Conservation (phyloP, 371 early-diverging fungal species). For the Saksenaea vasiformis region DNA sequence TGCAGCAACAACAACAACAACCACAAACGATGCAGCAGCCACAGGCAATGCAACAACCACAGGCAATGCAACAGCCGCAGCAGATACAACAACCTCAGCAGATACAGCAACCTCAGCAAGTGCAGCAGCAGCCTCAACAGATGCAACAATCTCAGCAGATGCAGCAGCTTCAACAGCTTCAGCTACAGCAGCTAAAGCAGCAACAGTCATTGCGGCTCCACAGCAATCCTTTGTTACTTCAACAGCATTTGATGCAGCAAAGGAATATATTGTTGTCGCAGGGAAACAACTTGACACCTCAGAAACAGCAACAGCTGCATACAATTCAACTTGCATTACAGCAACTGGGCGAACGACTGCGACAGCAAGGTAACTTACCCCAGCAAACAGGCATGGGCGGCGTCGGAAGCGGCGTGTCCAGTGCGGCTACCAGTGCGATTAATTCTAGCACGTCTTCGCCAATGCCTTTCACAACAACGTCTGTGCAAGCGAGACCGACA, state of each 20-base stretch:
- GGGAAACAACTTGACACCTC: constrained; percentile 18
- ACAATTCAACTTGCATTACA: constrained; percentile 17
- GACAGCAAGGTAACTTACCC: constrained; percentile 5
- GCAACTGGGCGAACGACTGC: constrained; percentile 5
- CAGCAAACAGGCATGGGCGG: constrained; percentile 5
- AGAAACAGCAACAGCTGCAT: constrained; percentile 38
- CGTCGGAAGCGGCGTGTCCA: constrained; percentile 8
- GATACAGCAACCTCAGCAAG: constrained; percentile 11
- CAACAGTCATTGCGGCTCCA: constrained; percentile 13
- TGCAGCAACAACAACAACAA: constrained; percentile 29
- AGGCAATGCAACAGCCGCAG: constrained; percentile 9
- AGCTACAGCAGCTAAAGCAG: constrained; percentile 8
- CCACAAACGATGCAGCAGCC: constrained; percentile 17
- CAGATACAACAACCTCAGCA: constrained; percentile 15
- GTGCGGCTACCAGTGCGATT: constrained; percentile 9
- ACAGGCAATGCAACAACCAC: constrained; percentile 22
- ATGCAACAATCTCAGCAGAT: constrained; percentile 1
- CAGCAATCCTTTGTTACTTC: constrained; percentile 15
- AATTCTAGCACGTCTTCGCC: constrained; percentile 15
- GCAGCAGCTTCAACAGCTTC: neutral
- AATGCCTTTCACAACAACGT: constrained; percentile 17
- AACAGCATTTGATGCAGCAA: constrained; percentile 26
- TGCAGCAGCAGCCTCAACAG: constrained; percentile 4
- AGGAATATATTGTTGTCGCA: constrained; percentile 16
- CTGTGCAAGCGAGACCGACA: constrained; percentile 15